Evolutionary conservation across 441 rosid species (phyloP), one percentile per base, ranked within the genome.

Genomic region (Syzygium malaccense): DNA sequence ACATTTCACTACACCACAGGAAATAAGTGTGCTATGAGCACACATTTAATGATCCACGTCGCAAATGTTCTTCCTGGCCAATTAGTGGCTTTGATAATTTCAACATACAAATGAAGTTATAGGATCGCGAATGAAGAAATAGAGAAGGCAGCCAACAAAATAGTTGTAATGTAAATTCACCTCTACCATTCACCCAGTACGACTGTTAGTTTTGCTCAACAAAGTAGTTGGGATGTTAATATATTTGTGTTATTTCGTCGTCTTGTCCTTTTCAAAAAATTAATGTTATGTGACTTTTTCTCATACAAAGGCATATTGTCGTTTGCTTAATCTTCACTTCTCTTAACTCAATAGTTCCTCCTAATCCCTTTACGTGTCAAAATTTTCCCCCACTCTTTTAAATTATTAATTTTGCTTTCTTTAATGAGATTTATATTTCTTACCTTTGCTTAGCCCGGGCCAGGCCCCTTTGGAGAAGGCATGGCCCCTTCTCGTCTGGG

Each of bases 141-240:
- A 2, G 15, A 0, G 26, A 4, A 57, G 64, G 3, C 15, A 57
- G 0, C 14, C n/a, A 25, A 57, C 0, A 19, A 6, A 49, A 11
- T 49, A 49, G 11, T 49, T 18, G 23, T 9, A 5, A 57, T 4
- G 0, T 57, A 25, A 57, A 57, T 9, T 28, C n/a, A 57, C n/a
- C 13, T 57, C 14, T 23, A 57, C 28, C 28, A 2, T 57, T 57
- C n/a, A 12, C n/a, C 62, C 0, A 0, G 0, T 28, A 57, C 28
- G 0, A 57, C 4, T 12, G 25, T 5, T 5, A 57, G 28, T 57
- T 23, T 9, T 57, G 60, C 60, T 57, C 28, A 0, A 5, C 18
- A 28, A 25, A 14, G 33, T 14, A 0, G 0, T 28, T 0, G 32
- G 32, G 33, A 28, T 6, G 8, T 60, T 0, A 28, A 28, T 30